Percentiles rank a stretch among this genome's conserved stretches.
Conservation (phyloP, 192 early-diverging fungal species). For the Lobosporangium transversale region DNA sequence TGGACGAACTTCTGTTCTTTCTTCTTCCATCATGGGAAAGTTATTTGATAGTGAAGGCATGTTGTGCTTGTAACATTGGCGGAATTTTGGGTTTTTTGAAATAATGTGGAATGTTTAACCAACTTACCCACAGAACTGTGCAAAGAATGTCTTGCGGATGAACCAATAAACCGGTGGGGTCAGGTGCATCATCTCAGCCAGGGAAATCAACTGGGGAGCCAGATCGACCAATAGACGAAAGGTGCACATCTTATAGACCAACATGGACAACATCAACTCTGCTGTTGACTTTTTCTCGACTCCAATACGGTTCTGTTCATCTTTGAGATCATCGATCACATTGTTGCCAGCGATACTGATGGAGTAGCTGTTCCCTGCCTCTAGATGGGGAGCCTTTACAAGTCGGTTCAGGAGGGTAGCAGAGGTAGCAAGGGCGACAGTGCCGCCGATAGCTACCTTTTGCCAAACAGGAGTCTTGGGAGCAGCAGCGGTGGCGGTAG, state of each 20-base stretch:
- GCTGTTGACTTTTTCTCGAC: slow-evolving; percentile 60
- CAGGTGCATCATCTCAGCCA: slow-evolving; percentile 63
- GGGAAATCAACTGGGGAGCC: slow-evolving; percentile 64
- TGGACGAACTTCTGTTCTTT: not conserved
- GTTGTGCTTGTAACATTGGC: too few species aligned
- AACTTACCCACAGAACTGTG: slow-evolving; percentile 84
- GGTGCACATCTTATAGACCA: slow-evolving; percentile 79
- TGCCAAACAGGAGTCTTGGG: slow-evolving; percentile 35
- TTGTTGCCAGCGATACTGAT: not conserved
- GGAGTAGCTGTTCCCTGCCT: too few species aligned
- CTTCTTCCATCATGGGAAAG: not conserved
- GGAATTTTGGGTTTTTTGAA: too few species aligned
- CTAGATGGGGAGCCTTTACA: slow-evolving; percentile 29
- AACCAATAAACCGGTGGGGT: slow-evolving; percentile 67
- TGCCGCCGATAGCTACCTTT: slow-evolving; percentile 47
- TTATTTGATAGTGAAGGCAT: too few species aligned
- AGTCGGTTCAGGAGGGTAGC: slow-evolving; percentile 44
- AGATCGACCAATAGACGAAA: slow-evolving; percentile 68
- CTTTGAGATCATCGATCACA: slow-evolving; percentile 42
- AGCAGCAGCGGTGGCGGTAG: not conserved
- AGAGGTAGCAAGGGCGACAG: slow-evolving; percentile 39
- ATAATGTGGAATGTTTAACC: not conserved
- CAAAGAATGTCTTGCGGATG: slow-evolving; percentile 89
- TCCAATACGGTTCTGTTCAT: slow-evolving; percentile 54
- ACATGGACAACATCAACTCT: slow-evolving; percentile 69